Base-by-base conservation (phyloP, 495 filamentous ascomycete genomes). In the Neurospora sp. region DNA sequence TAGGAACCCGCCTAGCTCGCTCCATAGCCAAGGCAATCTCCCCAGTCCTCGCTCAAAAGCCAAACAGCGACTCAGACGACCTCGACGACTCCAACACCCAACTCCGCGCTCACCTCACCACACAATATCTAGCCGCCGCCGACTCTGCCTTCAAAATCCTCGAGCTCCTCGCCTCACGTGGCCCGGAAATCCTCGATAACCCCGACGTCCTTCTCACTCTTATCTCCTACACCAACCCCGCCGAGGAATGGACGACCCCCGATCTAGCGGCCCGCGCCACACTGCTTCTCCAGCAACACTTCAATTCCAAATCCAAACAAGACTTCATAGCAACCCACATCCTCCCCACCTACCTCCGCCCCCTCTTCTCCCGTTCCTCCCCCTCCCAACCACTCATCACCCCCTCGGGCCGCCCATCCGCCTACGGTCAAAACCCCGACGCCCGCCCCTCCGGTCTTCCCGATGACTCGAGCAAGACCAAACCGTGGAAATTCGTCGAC, bases 401-500 rank as follows among this genome's bases (percentile, higher is more conserved):
- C 0, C 78, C 85, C 3, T 83, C 86, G 8, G 88, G 89, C 53
- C 82, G 91, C 44, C 73, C 82, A 8, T 48, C 61, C 22, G 40
- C 81, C 10, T 65, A 65, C 27, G 48, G 48, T 27, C 27, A 16
- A 31, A 65, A 65, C 53, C 53, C 53, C 14, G 53, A 65, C 53
- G 71, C 82, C 78, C 74, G 78, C 73, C 74, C 81, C 73, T 70
- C 72, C 42, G 73, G 75, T 16, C 78, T 82, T 0, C 84, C 83
- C 39, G 84, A 86, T 39, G 87, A 84, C 40, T 73, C 84, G 8
- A 74, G 85, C 61, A 86, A 88, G 73, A 83, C 82, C 4, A 93
- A 91, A 79, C 91, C 92, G 3, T 97, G 94, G 94, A 95, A 94
- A 76, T 87, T 85, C 70, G 81, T 81, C 1, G 84, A 89, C 70